A percentile compares a stretch with the other conserved stretches of the same genome.
These are phyloP conservation scores for Tolypocladium ophioglossoides DNA, from an alignment of 2,329 filamentous ascomycete species.

Conservation along the genomic window DNA sequence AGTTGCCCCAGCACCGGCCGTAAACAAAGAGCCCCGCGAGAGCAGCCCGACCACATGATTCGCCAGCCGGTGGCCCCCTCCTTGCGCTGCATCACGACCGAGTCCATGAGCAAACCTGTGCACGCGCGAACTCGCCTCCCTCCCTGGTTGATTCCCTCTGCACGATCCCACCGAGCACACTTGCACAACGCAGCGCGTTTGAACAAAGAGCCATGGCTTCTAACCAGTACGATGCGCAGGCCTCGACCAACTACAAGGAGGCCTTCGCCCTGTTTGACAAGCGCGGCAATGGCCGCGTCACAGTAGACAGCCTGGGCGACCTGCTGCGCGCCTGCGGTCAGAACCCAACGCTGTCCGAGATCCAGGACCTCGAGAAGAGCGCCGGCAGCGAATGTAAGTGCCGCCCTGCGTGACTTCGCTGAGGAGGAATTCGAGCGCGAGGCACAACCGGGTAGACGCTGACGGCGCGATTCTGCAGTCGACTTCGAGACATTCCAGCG, in stretches of 20 bases:
- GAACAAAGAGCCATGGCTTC: conserved; percentile 29
- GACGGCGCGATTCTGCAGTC: conserved; percentile 41
- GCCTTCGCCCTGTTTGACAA: conserved; percentile 99
- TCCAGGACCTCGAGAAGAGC: conserved; percentile 81
- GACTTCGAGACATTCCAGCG: conserved; percentile 97
- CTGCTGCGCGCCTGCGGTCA: conserved; percentile 93
- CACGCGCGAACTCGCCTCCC: neutral
- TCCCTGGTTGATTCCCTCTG: neutral
- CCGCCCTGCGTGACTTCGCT: neutral
- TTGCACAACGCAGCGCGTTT: conserved; percentile 1
- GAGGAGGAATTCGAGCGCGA: neutral
- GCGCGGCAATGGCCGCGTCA: conserved; percentile 89
- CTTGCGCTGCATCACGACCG: neutral
- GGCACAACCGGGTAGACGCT: neutral
- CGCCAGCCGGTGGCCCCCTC: conserved; percentile 11
- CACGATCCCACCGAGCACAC: neutral
- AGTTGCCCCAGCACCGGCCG: conserved; percentile 23
- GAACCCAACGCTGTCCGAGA: conserved; percentile 92
- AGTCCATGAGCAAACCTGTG: neutral
- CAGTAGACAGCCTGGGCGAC: conserved; percentile 79
- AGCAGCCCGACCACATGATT: conserved; percentile 17
- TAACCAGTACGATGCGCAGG: conserved; percentile 48
- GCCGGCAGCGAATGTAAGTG: conserved; percentile 84
- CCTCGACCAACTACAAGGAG: conserved; percentile 99
- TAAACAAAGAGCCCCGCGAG: conserved; percentile 24